Conservation (phyloP, 306 rosid genomes). For the Bauhinia variegata region DNA sequence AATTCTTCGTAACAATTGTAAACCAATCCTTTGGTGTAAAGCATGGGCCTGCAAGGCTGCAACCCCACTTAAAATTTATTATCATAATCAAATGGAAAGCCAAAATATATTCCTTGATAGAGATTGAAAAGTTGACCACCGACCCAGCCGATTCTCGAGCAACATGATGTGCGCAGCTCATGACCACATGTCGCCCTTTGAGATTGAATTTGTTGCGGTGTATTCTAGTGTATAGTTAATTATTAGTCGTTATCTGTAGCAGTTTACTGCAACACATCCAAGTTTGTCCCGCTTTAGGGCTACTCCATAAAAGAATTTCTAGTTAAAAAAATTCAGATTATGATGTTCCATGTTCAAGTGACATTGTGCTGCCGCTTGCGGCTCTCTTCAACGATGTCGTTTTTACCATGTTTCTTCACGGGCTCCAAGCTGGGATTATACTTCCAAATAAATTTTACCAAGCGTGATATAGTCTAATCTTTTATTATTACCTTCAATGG, state of each 20-base stretch:
- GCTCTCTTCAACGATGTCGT: constrained; percentile 18
- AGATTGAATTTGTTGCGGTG: too few species aligned
- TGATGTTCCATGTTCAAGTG: background rate
- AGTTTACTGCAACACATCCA: too few species aligned
- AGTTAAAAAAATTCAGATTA: background rate
- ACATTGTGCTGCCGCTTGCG: too few species aligned
- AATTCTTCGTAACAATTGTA: background rate
- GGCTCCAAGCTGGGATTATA: too few species aligned
- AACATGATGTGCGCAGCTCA: constrained; percentile 36
- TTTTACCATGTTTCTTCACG: background rate
- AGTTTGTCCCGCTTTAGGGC: constrained; percentile 10
- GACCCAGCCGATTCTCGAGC: constrained; percentile 17
- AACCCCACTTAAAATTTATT: background rate
- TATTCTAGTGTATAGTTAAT: too few species aligned
- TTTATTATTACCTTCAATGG: constrained; percentile 6
- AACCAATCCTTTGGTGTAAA: background rate
- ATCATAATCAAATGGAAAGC: background rate
- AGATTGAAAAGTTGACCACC: constrained; percentile 36
- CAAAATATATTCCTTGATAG: constrained; percentile 2
- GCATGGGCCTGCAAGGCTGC: too few species aligned
- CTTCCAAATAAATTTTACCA: too few species aligned
- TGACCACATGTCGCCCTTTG: constrained; percentile 27
- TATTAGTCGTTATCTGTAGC: too few species aligned
- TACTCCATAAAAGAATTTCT: background rate
- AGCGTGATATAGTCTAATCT: background rate